A percentile compares a stretch with the other conserved stretches of the same genome.
Evolutionary conservation across 2,329 filamentous ascomycete species (phyloP).

Genomic region (Penicillium olsonii): DNA sequence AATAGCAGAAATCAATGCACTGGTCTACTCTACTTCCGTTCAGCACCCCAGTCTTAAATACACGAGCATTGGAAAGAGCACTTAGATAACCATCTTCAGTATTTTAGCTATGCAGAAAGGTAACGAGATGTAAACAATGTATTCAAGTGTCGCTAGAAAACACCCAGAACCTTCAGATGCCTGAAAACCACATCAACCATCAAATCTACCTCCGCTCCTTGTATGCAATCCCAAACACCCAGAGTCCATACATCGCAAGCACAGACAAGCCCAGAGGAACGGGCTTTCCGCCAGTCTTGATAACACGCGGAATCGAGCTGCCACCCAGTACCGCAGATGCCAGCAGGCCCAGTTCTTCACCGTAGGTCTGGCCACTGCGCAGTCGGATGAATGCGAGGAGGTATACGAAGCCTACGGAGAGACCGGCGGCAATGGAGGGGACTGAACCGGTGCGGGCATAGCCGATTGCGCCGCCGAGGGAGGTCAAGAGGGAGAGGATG

Average conservation of each 20-base stretch:
- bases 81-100: no score
- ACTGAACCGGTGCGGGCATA: constrained; percentile 82
- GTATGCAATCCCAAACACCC: constrained; percentile 75
- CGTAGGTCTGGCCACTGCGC: constrained; percentile 73
- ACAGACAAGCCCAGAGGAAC: constrained; percentile 78
- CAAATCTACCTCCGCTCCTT: constrained; percentile 34
- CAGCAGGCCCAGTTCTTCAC: constrained; percentile 83
- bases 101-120: no score
- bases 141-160: not conserved
- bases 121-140: not conserved
- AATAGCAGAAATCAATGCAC: no score
- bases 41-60: no score
- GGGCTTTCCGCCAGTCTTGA: constrained; percentile 75
- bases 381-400: constrained; percentile 80
- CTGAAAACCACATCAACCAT: not conserved
- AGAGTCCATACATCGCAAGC: constrained; percentile 75
- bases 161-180: not conserved
- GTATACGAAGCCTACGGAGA: constrained; percentile 77
- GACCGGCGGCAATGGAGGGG: constrained; percentile 81
- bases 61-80: no score
- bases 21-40: no score
- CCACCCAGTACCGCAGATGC: constrained; percentile 84
- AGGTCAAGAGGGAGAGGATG: constrained; percentile 77
- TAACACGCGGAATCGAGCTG: constrained; percentile 80
- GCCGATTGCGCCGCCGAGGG: constrained; percentile 82